Percentiles rank a stretch among this genome's conserved stretches.
Evolutionary conservation across 2,329 filamentous ascomycete genomes (phyloP).

Genomic region (Stemphylium lycopersici): DNA sequence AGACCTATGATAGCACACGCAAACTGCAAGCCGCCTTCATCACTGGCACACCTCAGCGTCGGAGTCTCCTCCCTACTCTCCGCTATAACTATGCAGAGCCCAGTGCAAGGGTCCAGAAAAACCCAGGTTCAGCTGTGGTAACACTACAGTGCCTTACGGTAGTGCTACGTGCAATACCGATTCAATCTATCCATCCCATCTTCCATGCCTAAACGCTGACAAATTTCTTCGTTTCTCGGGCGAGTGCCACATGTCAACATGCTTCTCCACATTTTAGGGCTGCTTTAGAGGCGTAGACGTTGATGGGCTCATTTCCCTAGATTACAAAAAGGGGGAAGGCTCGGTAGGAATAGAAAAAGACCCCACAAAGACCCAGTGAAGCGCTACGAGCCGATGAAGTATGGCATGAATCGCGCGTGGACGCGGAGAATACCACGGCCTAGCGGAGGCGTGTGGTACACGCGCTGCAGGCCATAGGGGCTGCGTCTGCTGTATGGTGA

Average conservation of each 20-base stretch:
- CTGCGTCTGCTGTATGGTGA: slow-evolving; percentile 16
- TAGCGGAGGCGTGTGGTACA: slow-evolving; percentile 6
- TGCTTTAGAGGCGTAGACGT: slow-evolving; percentile 16
- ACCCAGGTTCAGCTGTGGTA: slow-evolving; percentile 36
- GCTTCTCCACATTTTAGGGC: slow-evolving; percentile 38
- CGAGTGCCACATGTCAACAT: slow-evolving; percentile 27
- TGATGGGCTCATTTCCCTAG: slow-evolving; percentile 26
- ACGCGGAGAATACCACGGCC: slow-evolving; percentile 22
- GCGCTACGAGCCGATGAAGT: slow-evolving; percentile 11
- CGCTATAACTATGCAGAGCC: slow-evolving; percentile 27
- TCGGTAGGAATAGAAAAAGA: slow-evolving; percentile 24
- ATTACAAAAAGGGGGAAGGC: slow-evolving; percentile 25
- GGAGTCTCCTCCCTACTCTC: slow-evolving; percentile 36
- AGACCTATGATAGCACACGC: slow-evolving; percentile 12
- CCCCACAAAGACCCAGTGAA: slow-evolving; percentile 27
- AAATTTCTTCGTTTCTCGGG: slow-evolving; percentile 7
- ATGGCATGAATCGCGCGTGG: neutral
- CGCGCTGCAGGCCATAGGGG: slow-evolving; percentile 7
- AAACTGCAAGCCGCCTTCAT: slow-evolving; percentile 18
- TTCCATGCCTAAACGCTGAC: slow-evolving; percentile 21
- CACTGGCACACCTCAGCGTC: slow-evolving; percentile 16
- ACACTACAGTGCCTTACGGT: slow-evolving; percentile 32
- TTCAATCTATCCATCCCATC: slow-evolving; percentile 18
- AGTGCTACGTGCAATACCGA: slow-evolving; percentile 32
- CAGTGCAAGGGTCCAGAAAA: slow-evolving; percentile 22